Percentiles rank a stretch among this genome's conserved stretches.
These are phyloP conservation scores for Fusarium robinianum DNA, from an alignment of 2,329 filamentous ascomycete species.

Conservation along the genomic window DNA sequence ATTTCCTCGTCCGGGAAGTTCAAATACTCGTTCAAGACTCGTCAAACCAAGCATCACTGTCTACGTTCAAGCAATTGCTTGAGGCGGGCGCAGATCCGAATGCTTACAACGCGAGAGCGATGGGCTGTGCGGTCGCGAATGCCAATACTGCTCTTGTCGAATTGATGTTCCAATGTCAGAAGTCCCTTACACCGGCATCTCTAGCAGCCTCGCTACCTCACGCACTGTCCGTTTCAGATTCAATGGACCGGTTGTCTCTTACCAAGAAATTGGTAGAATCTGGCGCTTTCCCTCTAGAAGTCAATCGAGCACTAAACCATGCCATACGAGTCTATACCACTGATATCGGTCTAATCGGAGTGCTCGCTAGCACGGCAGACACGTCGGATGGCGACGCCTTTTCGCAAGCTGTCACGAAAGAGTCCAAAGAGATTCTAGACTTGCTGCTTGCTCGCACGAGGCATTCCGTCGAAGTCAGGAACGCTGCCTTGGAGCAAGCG, in stretches of 20 bases:
- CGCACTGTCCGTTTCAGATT: slow-evolving; percentile 55
- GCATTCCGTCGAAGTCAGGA: slow-evolving; percentile 46
- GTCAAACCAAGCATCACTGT: slow-evolving; percentile 45
- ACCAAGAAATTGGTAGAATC: slow-evolving; percentile 55
- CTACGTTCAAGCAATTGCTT: slow-evolving; percentile 53
- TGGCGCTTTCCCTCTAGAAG: slow-evolving; percentile 53
- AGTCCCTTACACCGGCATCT: slow-evolving; percentile 47
- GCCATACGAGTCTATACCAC: slow-evolving; percentile 52
- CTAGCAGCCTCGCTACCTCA: slow-evolving; percentile 57
- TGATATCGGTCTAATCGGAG: slow-evolving; percentile 54
- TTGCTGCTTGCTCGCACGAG: slow-evolving; percentile 48
- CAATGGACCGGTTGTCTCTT: slow-evolving; percentile 56
- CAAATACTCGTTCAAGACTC: slow-evolving; percentile 48
- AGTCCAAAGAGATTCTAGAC: slow-evolving; percentile 51
- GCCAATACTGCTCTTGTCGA: slow-evolving; percentile 53
- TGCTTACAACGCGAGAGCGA: slow-evolving; percentile 53
- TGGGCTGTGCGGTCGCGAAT: slow-evolving; percentile 55
- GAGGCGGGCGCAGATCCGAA: slow-evolving; percentile 60
- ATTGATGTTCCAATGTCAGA: slow-evolving; percentile 49
- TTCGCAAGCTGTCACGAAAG: slow-evolving; percentile 50
- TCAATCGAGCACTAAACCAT: slow-evolving; percentile 57
- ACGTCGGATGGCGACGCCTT: slow-evolving; percentile 56
- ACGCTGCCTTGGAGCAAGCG: slow-evolving; percentile 49
- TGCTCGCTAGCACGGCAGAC: slow-evolving; percentile 53
- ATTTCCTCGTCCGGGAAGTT: slow-evolving; percentile 57